Percentiles rank a stretch among this genome's conserved stretches.
These are phyloP conservation scores for Pyropia yezoensis DNA, from an alignment of 23 red algal species.

Conservation along the genomic window DNA sequence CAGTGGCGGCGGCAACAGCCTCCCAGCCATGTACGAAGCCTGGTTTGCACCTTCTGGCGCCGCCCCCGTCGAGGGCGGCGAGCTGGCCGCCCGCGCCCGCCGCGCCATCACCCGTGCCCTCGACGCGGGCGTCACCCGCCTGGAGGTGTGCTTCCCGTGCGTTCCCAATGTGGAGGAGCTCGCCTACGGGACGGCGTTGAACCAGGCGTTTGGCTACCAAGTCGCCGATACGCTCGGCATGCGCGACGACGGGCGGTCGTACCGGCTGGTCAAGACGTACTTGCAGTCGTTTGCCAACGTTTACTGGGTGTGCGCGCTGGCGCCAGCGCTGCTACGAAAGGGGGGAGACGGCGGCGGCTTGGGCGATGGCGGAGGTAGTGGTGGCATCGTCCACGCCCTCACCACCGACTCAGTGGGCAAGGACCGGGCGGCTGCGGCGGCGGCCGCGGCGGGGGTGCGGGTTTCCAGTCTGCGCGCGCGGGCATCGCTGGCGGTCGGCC, in stretches of 20 bases:
- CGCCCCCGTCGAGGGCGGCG: neutral
- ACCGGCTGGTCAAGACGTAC: constrained; percentile 49
- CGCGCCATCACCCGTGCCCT: constrained; percentile 8
- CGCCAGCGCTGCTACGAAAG: constrained; percentile 4
- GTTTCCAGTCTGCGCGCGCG: too few species aligned
- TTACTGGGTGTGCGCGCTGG: constrained; percentile 43
- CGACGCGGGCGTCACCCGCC: constrained; percentile 1
- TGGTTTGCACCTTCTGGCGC: constrained; percentile 41
- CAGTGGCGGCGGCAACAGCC: neutral
- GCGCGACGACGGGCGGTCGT: constrained; percentile 12
- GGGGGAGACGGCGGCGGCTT: too few species aligned
- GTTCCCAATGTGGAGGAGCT: constrained; percentile 77
- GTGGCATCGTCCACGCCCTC: constrained; percentile 29
- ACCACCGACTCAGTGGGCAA: constrained; percentile 45
- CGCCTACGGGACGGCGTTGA: constrained; percentile 46
- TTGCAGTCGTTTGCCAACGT: constrained; percentile 49
- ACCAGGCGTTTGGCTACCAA: constrained; percentile 55
- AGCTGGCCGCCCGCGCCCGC: constrained; percentile 31
- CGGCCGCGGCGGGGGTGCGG: too few species aligned
- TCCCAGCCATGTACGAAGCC: constrained; percentile 33
- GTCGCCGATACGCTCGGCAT: constrained; percentile 41
- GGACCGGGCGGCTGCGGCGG: constrained; percentile 6
- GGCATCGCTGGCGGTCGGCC: neutral
- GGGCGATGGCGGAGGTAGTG: neutral
- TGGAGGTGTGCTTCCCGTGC: constrained; percentile 63